Conservation (phyloP, 345 rosid species). For the Geranium rotundifolium region DNA sequence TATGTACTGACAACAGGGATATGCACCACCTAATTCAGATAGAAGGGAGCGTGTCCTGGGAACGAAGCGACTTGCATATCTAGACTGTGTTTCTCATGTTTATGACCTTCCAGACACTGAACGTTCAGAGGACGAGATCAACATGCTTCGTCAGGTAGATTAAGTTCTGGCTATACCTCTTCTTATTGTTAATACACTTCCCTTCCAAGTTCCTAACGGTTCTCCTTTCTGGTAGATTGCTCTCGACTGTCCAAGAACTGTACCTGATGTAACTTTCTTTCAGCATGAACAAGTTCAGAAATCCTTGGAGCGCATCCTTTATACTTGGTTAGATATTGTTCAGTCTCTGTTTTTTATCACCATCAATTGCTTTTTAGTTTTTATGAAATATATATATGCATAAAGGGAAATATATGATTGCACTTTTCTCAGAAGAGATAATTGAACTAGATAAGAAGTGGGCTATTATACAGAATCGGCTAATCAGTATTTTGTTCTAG, state of each 20-base stretch:
- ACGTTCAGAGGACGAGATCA: slow-evolving; percentile 93
- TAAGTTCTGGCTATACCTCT: slow-evolving; percentile 2
- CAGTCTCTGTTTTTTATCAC: too few relatives aligned
- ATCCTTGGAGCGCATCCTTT: slow-evolving; percentile 93
- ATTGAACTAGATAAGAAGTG: too few relatives aligned
- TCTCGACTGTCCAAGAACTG: slow-evolving; percentile 97
- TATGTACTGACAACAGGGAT: slow-evolving; percentile 98
- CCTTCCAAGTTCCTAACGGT: slow-evolving; percentile 1
- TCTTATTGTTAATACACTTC: background rate
- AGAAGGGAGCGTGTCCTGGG: slow-evolving; percentile 88
- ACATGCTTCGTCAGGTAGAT: slow-evolving; percentile 91
- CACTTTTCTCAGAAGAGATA: too few relatives aligned
- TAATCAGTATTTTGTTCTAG: too few relatives aligned
- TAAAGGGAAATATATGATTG: too few relatives aligned
- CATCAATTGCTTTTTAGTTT: background rate
- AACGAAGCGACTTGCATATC: slow-evolving; percentile 86
- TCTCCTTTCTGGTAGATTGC: slow-evolving; percentile 49
- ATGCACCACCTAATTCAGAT: slow-evolving; percentile 99
- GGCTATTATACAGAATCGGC: too few relatives aligned
- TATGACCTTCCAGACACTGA: slow-evolving; percentile 89
- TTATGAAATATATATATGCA: background rate
- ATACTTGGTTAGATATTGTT: slow-evolving; percentile 62
- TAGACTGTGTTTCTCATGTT: slow-evolving; percentile 86
- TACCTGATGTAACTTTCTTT: slow-evolving; percentile 88
- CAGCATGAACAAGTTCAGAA: slow-evolving; percentile 93